Percentiles rank a stretch among this genome's conserved stretches.
These are phyloP conservation scores for Cytospora chrysosperma DNA, from an alignment of 2,329 filamentous ascomycete species.

Conservation along the genomic window DNA sequence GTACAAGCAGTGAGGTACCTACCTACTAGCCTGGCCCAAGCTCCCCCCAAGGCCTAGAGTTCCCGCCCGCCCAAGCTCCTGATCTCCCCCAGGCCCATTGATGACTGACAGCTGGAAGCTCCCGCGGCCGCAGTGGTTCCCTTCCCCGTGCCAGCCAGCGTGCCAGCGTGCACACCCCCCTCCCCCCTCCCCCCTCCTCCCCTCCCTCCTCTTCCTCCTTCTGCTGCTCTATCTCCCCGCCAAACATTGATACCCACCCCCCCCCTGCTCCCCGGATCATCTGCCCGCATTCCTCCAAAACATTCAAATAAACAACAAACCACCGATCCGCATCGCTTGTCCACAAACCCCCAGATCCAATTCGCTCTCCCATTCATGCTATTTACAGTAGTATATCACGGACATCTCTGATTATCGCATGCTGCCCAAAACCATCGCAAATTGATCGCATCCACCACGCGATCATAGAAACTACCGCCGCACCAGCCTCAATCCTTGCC, in stretches of 20 bases:
- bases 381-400: conserved; percentile 9
- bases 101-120: neutral
- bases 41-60: no score
- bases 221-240: no score
- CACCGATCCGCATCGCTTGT: conserved; percentile 10
- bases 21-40: neutral
- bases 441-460: conserved; percentile 32
- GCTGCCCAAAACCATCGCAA: conserved; percentile 28
- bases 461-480: conserved; percentile 20
- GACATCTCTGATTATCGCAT: conserved; percentile 9
- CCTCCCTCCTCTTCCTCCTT: neutral
- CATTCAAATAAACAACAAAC: conserved; percentile 17
- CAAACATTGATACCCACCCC: no score
- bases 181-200: neutral
- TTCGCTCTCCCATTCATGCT: conserved; percentile 12
- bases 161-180: neutral
- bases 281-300: neutral
- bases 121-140: neutral
- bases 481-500: conserved; percentile 29
- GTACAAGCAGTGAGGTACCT: neutral
- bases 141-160: neutral
- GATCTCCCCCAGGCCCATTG: neutral
- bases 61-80: conserved; percentile 15
- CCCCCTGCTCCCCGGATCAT: conserved; percentile 1
- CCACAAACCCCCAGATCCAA: neutral